phyloP scores from a whole-genome alignment of 2,329 filamentous ascomycete species.

The Cadophora luteo-olivacea region DNA sequence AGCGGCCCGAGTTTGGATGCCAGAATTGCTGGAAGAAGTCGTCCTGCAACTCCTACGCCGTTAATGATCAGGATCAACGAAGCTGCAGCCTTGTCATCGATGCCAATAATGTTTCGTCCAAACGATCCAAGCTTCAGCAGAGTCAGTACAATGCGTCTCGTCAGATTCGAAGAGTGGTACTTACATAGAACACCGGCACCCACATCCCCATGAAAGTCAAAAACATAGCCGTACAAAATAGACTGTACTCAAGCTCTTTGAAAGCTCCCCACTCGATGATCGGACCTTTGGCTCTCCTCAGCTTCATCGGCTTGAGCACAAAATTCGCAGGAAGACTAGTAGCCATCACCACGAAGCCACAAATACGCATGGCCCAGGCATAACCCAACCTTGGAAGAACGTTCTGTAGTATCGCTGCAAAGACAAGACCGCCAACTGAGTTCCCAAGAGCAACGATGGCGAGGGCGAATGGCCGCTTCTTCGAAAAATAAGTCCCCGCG shows the following conservation, averaged over 20 bases:
- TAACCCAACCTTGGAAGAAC: conserved; percentile 50
- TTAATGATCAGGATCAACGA: conserved; percentile 60
- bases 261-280: conserved; percentile 53
- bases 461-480: conserved; percentile 45
- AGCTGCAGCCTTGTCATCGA: conserved; percentile 50
- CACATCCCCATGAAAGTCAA: conserved; percentile 33
- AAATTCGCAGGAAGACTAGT: conserved; percentile 44
- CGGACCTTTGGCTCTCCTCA: conserved; percentile 47
- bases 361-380: conserved; percentile 50
- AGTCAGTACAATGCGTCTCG: conserved; percentile 12
- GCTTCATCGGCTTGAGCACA: conserved; percentile 48
- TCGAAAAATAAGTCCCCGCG: conserved; percentile 55
- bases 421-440: conserved; percentile 67
- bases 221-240: conserved; percentile 51
- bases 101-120: conserved; percentile 47
- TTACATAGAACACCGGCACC: conserved; percentile 34
- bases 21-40: conserved; percentile 53
- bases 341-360: conserved; percentile 54
- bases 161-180: conserved; percentile 3
- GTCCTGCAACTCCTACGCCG: conserved; percentile 55
- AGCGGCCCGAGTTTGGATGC: conserved; percentile 57
- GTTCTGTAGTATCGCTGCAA: conserved; percentile 59
- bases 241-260: conserved; percentile 49
- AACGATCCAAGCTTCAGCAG: conserved; percentile 38
- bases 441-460: conserved; percentile 57